Evolutionary conservation across 106 monocot species (phyloP), one percentile per base, ranked within the genome.

Genomic region (Dendrobium chrysotoxum): DNA sequence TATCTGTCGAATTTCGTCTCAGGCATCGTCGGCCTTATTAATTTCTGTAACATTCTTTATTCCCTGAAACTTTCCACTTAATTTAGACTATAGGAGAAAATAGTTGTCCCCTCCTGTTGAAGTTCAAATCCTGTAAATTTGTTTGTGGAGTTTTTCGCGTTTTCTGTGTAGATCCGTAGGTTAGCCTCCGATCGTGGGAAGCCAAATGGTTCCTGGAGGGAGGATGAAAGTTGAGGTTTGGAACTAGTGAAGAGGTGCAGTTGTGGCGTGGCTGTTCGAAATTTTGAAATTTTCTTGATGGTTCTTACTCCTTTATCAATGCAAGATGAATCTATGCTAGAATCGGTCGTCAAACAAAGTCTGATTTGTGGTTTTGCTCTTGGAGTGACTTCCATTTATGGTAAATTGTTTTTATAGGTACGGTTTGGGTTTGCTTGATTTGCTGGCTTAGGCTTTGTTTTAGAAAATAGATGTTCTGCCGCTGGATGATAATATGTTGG

Each of bases 31-130:
- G 23, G 20, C 7, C 23, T 64, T 64, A 64, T 20, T 64, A 26
- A 71, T 71, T 71, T 28, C 35, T 35, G 71, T 71, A 71, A 71
- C 28, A 31, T 71, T 71, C 71, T 35, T 38, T 71, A 15, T 71
- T 38, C 21, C 71, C 71, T 71, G 0, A 71, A 71, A 71, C 11
- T 71, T 71, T 21, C 31, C 28, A 11, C 17, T 71, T 35, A 8
- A 31, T 71, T 71, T 70, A 13, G 28, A 71, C 30, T 38, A 30
- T 21, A 31, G 71, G 71, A 21, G 35, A 71, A 71, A 71, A 71
- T 71, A 12, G 71, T 31, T 17, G 15, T 71, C 35, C 17, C 11
- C 21, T 38, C 31, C 17, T 21, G 71, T 31, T 13, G 71, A 38
- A 71, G 71, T 17, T 71, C 11, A 6, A 71, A 31, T 71, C 35